These are phyloP conservation scores for Daldinia grandis DNA, from an alignment of 495 filamentous ascomycete species.

Conservation along the genomic window DNA sequence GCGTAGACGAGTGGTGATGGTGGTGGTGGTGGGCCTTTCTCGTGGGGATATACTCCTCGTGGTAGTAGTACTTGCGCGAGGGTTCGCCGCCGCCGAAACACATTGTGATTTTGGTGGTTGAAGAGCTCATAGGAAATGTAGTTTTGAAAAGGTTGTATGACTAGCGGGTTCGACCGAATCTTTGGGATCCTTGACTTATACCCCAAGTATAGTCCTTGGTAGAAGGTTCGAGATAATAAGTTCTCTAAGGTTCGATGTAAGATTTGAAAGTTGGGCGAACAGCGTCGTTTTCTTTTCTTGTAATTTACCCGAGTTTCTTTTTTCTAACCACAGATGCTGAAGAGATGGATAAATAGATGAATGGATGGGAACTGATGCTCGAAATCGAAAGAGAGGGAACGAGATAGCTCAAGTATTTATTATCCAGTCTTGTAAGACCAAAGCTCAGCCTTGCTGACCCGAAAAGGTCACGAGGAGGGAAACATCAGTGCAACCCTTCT, in stretches of 20 bases:
- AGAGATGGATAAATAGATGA: background rate
- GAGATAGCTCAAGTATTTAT: conserved; percentile 28
- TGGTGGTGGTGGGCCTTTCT: conserved; percentile 43
- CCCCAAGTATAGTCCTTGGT: background rate
- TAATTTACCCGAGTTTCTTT: background rate
- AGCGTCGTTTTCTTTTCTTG: background rate
- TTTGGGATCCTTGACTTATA: background rate
- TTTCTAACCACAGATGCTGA: background rate
- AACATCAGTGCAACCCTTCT: conserved; percentile 24
- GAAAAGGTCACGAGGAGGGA: conserved; percentile 30
- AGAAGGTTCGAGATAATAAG: background rate
- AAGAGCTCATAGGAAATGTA: background rate
- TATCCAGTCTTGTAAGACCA: conserved; percentile 15
- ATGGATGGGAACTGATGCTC: background rate
- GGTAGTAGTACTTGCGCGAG: conserved; percentile 58
- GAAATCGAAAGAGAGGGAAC: background rate
- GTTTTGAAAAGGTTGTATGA: background rate
- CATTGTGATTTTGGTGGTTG: conserved; percentile 44
- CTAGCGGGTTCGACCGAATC: background rate
- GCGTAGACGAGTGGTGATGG: conserved; percentile 40
- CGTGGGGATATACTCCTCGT: conserved; percentile 57
- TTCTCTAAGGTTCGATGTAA: background rate
- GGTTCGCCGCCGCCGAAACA: conserved; percentile 52
- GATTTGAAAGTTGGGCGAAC: background rate
- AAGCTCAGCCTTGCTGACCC: conserved; percentile 35